phyloP scores from a whole-genome alignment of 306 rosid species.

The Corylus avellana region DNA sequence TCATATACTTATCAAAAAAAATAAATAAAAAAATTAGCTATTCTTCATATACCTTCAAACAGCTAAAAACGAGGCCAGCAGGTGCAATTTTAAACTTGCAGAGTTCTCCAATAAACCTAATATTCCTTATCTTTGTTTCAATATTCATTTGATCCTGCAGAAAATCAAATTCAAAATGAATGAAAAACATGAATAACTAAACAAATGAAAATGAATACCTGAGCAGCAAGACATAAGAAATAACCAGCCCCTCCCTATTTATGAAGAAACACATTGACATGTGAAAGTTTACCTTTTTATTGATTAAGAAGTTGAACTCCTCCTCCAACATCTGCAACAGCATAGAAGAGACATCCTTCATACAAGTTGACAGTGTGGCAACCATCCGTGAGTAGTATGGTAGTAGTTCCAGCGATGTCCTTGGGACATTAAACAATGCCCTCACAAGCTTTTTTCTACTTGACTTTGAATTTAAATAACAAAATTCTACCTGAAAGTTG shows the following conservation, averaged over 20 bases:
- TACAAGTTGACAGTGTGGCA: constrained; percentile 92
- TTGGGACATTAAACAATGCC: constrained; percentile 93
- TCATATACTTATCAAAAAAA: no score
- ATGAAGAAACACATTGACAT: not conserved
- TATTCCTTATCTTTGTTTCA: constrained; percentile 94
- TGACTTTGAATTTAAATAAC: constrained; percentile 92
- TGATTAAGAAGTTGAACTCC: constrained; percentile 91
- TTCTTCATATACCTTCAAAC: constrained; percentile 79
- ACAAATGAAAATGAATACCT: not conserved
- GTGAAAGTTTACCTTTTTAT: constrained; percentile 74
- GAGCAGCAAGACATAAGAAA: constrained; percentile 4
- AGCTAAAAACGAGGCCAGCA: constrained; percentile 85
- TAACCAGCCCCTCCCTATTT: constrained; percentile 2
- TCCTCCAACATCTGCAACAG: constrained; percentile 93
- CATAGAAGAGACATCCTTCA: constrained; percentile 92
- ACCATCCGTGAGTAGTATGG: constrained; percentile 97
- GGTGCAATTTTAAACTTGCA: constrained; percentile 95
- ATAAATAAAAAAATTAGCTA: not conserved
- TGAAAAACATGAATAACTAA: not conserved
- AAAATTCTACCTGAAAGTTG: constrained; percentile 82
- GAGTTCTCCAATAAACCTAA: constrained; percentile 97
- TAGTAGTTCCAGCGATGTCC: constrained; percentile 91
- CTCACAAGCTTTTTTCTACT: constrained; percentile 90
- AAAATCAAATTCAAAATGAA: constrained; percentile 27
- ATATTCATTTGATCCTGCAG: constrained; percentile 99